phyloP scores from a whole-genome alignment of 192 early-diverging fungal species.

The Umbelopsis sp. region DNA sequence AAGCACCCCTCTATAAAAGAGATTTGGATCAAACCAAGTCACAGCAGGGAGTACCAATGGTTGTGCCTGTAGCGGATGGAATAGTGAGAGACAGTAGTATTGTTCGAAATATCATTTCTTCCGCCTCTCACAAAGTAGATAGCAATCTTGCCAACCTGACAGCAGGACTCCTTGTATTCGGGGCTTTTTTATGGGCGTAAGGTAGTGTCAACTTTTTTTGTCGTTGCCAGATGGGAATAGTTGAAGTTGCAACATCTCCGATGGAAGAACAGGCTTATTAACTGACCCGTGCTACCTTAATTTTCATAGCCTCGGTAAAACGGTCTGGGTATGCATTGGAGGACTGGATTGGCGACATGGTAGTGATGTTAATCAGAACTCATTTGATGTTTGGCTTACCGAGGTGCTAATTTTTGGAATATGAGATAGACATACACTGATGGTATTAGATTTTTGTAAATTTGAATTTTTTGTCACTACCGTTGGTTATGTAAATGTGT shows the following conservation, averaged over 20 bases:
- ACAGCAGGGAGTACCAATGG: background rate
- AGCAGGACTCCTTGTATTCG: conserved; percentile 16
- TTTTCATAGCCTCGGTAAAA: background rate
- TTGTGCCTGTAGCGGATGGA: background rate
- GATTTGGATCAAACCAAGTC: background rate
- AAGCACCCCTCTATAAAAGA: background rate
- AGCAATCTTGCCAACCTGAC: background rate
- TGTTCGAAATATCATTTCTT: background rate
- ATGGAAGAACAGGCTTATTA: background rate
- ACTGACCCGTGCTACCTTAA: background rate
- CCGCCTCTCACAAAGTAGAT: background rate
- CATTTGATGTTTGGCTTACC: conserved; percentile 13
- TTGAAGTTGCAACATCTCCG: background rate
- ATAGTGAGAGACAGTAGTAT: background rate
- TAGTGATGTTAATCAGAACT: background rate
- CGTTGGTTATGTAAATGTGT: too few species aligned
- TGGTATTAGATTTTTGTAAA: too few species aligned
- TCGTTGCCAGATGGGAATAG: background rate
- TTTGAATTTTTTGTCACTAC: too few species aligned
- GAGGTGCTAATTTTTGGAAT: conserved; percentile 11
- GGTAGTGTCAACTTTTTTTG: background rate
- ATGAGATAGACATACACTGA: background rate
- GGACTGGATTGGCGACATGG: conserved; percentile 3
- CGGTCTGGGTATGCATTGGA: conserved; percentile 8
- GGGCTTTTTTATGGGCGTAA: conserved; percentile 17